These are phyloP conservation scores for Rhodotorula sp. DNA, from an alignment of 1,284 basidiomycete genomes.

Conservation along the genomic window DNA sequence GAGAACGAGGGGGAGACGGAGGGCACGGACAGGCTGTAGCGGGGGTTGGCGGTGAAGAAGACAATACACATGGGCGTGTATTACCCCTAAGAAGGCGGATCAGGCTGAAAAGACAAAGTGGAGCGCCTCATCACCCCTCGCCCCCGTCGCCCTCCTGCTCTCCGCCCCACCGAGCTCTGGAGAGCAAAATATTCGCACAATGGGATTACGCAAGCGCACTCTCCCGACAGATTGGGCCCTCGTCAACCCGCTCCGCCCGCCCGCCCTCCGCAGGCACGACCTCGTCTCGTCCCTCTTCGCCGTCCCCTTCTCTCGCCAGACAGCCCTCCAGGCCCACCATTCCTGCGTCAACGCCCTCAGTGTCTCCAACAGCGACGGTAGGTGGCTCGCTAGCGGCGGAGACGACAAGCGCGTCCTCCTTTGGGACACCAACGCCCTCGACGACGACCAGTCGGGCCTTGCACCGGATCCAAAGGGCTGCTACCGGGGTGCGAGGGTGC, in stretches of 20 bases:
- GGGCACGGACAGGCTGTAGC: constrained; percentile 27
- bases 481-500: constrained; percentile 71
- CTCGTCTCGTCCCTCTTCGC: constrained; percentile 11
- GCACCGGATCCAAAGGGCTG: constrained; percentile 59
- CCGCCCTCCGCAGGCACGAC: not conserved
- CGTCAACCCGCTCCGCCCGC: constrained; percentile 6
- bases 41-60: constrained; percentile 16
- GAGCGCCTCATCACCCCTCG: not conserved
- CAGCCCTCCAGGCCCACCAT: constrained; percentile 59
- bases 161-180: not conserved
- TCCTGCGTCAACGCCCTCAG: constrained; percentile 71
- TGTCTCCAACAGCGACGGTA: constrained; percentile 60
- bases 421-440: constrained; percentile 12
- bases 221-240: constrained; percentile 23
- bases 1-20: not conserved
- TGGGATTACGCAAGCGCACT: not conserved
- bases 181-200: not conserved
- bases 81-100: not conserved
- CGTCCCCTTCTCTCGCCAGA: not conserved
- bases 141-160: not conserved
- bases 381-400: constrained; percentile 73
- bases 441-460: not conserved
- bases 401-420: constrained; percentile 60
- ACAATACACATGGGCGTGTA: constrained; percentile 40
- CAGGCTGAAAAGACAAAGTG: not conserved